A percentile compares a stretch with the other conserved stretches of the same genome.
Evolutionary conservation across 306 rosid species (phyloP).

Genomic region (Trichosanthes cucumerina): DNA sequence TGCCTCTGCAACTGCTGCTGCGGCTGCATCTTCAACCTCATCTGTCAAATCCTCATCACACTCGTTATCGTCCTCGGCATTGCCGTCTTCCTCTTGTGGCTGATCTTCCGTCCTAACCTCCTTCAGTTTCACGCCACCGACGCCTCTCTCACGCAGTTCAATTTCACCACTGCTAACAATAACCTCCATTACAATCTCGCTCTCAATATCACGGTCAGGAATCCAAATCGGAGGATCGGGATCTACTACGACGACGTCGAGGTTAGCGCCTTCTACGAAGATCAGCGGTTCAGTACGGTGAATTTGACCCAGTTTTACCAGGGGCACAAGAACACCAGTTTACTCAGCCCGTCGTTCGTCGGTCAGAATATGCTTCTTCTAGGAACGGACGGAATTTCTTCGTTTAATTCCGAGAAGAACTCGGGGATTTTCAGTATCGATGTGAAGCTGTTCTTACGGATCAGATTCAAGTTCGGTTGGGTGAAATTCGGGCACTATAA

Average conservation of each 20-base stretch:
- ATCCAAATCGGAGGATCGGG: slow-evolving; percentile 11
- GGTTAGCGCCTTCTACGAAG: background rate
- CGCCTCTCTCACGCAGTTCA: slow-evolving; percentile 18
- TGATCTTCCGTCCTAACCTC: slow-evolving; percentile 8
- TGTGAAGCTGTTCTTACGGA: background rate
- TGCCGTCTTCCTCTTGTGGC: background rate
- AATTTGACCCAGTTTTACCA: slow-evolving; percentile 10
- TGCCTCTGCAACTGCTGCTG: slow-evolving; percentile 13
- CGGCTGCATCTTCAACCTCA: slow-evolving; percentile 21
- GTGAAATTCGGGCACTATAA: background rate
- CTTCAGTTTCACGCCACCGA: slow-evolving; percentile 4
- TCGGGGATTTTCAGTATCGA: slow-evolving; percentile 13
- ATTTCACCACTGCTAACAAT: slow-evolving; percentile 1
- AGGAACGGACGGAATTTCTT: background rate
- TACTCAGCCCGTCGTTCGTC: background rate
- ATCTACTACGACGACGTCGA: slow-evolving; percentile 11
- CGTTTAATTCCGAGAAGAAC: background rate
- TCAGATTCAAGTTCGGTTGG: slow-evolving; percentile 1
- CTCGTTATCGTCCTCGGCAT: slow-evolving; percentile 8
- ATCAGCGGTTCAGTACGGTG: slow-evolving; percentile 5
- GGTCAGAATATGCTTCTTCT: slow-evolving; percentile 4
- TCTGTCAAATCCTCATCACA: slow-evolving; percentile 31
- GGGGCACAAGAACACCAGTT: slow-evolving; percentile 12
- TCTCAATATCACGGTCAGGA: slow-evolving; percentile 7
- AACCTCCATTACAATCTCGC: slow-evolving; percentile 16